Conservation (phyloP, 1,139 yeast species). For the Sugiyamaella sp. region DNA sequence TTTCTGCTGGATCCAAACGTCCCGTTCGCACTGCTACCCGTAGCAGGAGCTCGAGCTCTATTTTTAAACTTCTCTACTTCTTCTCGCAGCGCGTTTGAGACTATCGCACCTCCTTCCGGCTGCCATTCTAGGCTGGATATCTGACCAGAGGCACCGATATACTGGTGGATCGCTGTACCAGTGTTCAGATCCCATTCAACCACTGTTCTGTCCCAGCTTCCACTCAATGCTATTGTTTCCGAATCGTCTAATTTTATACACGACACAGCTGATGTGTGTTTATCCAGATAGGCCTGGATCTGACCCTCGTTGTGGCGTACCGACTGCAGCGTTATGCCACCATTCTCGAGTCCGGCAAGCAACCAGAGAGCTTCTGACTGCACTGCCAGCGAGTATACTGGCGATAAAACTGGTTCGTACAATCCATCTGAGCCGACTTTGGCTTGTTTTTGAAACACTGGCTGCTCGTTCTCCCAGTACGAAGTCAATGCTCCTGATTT, state of each 20-base stretch:
- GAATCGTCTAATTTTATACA: constrained; percentile 62
- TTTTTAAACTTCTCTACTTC: constrained; percentile 9
- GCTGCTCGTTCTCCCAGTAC: constrained; percentile 97
- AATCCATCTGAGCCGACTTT: constrained; percentile 49
- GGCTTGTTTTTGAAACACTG: constrained; percentile 50
- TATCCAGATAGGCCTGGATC: constrained; percentile 72
- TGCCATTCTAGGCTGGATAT: constrained; percentile 76
- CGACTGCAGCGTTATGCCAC: constrained; percentile 86
- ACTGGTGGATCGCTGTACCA: constrained; percentile 57
- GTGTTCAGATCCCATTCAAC: constrained; percentile 85
- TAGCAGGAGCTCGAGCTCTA: neutral
- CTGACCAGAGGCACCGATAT: constrained; percentile 65
- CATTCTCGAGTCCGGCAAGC: constrained; percentile 75
- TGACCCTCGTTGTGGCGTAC: constrained; percentile 83
- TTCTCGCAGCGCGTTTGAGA: constrained; percentile 37
- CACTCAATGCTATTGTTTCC: constrained; percentile 70
- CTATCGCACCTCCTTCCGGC: constrained; percentile 61
- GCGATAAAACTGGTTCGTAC: constrained; percentile 55
- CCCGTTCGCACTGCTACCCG: constrained; percentile 6
- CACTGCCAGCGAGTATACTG: constrained; percentile 84
- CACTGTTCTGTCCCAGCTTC: constrained; percentile 79
- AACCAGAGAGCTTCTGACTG: constrained; percentile 86
- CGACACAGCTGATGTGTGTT: constrained; percentile 77
- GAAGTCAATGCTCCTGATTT: constrained; percentile 79
- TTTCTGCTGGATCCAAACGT: constrained; percentile 15